phyloP scores from a whole-genome alignment of 2,329 filamentous ascomycete species.

The Alternaria postmessia region DNA sequence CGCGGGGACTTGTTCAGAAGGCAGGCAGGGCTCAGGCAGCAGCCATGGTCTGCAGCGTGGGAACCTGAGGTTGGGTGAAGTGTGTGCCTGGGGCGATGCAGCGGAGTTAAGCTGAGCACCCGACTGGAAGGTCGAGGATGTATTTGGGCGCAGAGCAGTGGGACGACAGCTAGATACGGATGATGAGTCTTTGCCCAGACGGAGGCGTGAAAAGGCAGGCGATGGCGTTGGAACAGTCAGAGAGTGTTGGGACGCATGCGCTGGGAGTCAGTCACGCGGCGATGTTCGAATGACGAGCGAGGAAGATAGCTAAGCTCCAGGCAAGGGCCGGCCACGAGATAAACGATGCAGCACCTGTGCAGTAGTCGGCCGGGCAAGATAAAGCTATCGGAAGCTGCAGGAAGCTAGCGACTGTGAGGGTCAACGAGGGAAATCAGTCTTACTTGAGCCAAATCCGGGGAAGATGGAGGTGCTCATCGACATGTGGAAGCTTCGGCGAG shows the following conservation, averaged over 20 bases:
- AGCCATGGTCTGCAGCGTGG: slow-evolving; percentile 40
- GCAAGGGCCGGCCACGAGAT: slow-evolving; percentile 25
- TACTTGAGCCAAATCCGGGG: slow-evolving; percentile 32
- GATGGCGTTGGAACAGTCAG: slow-evolving; percentile 27
- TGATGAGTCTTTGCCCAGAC: background rate
- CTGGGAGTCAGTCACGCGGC: slow-evolving; percentile 42
- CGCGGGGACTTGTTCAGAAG: slow-evolving; percentile 28
- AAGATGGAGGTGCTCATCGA: slow-evolving; percentile 20
- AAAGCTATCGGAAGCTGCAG: slow-evolving; percentile 28
- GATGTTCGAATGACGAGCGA: slow-evolving; percentile 44
- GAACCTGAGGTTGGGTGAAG: slow-evolving; percentile 23
- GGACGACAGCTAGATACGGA: background rate
- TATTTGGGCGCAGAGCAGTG: slow-evolving; percentile 6
- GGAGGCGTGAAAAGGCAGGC: slow-evolving; percentile 2
- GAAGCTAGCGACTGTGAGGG: slow-evolving; percentile 11
- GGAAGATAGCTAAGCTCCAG: slow-evolving; percentile 27
- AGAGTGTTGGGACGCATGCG: slow-evolving; percentile 34
- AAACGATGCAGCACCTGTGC: slow-evolving; percentile 15
- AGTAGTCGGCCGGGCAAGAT: slow-evolving; percentile 11
- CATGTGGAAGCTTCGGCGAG: slow-evolving; percentile 8
- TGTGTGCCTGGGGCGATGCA: slow-evolving; percentile 24
- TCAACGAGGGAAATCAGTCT: slow-evolving; percentile 23
- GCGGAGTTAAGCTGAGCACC: slow-evolving; percentile 44
- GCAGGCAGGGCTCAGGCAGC: slow-evolving; percentile 45
- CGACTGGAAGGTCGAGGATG: slow-evolving; percentile 20